Evolutionary conservation across 805 yeast genomes (phyloP).

Genomic region (Starmerella potacharoeniae): DNA sequence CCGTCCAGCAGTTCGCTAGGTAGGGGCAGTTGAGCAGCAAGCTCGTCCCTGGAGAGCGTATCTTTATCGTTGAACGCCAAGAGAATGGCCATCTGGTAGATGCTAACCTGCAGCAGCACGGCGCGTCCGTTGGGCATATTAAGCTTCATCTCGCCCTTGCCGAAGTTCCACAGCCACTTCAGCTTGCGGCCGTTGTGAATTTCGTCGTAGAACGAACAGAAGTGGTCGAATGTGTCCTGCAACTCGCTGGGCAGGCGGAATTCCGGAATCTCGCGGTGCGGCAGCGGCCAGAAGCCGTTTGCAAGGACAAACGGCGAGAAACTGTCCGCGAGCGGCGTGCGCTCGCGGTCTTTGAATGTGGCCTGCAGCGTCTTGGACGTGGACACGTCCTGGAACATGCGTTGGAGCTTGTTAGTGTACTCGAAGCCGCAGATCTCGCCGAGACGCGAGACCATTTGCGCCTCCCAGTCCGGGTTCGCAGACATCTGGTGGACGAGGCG

Average conservation of each 20-base stretch:
- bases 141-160: conserved; percentile 84
- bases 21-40: conserved; percentile 58
- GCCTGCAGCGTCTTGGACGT: conserved; percentile 64
- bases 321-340: conserved; percentile 31
- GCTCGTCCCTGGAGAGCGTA: conserved; percentile 46
- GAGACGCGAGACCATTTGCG: conserved; percentile 67
- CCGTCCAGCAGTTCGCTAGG: conserved; percentile 55
- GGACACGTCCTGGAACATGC: conserved; percentile 91
- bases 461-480: conserved; percentile 75
- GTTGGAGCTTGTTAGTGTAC: conserved; percentile 84
- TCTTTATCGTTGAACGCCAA: conserved; percentile 68
- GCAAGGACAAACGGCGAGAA: conserved; percentile 73
- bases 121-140: conserved; percentile 61
- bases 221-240: conserved; percentile 48
- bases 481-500: conserved; percentile 81
- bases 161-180: conserved; percentile 93
- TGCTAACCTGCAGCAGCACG: conserved; percentile 54
- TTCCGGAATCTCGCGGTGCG: conserved; percentile 33
- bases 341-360: conserved; percentile 37
- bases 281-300: conserved; percentile 81
- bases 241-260: conserved; percentile 61
- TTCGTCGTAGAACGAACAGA: conserved; percentile 55
- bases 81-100: conserved; percentile 77
- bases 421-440: conserved; percentile 85
- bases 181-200: conserved; percentile 81